Evolutionary conservation across 2,329 filamentous ascomycete species (phyloP).

Genomic region (Ceratocystis alfenasii): DNA sequence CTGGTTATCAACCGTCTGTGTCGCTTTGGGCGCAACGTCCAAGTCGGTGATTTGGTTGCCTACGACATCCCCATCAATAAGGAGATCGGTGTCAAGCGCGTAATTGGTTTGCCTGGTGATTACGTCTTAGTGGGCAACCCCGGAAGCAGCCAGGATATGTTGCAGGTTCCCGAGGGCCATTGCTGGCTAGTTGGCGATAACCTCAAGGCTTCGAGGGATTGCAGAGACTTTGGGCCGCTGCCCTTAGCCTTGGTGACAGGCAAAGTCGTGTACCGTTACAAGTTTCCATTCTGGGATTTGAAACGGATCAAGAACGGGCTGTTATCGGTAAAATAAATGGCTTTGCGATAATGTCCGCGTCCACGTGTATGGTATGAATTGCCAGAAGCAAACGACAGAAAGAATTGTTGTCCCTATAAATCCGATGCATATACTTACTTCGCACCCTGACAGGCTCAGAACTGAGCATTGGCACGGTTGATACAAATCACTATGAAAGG

Average conservation of each 20-base stretch:
- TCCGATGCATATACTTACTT: no score
- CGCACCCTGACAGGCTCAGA: no score
- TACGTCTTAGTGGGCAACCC: conserved; percentile 58
- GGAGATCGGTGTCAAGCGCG: conserved; percentile 61
- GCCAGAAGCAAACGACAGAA: background rate
- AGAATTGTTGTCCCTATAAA: background rate
- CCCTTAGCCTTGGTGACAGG: conserved; percentile 74
- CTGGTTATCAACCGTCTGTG: conserved; percentile 57
- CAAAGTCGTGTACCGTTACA: conserved; percentile 57
- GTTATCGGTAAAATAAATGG: conserved; percentile 25
- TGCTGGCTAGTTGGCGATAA: conserved; percentile 90
- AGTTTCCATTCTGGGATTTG: conserved; percentile 35
- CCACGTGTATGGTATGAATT: background rate
- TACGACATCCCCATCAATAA: conserved; percentile 59
- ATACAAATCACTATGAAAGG: no score
- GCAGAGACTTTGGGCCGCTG: conserved; percentile 71
- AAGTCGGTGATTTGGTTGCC: conserved; percentile 73
- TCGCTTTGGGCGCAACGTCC: conserved; percentile 51
- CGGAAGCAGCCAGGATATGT: conserved; percentile 27
- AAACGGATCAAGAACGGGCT: conserved; percentile 39
- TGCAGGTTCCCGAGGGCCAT: conserved; percentile 79
- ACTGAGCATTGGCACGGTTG: no score
- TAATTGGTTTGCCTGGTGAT: conserved; percentile 64
- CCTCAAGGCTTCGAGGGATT: conserved; percentile 70
- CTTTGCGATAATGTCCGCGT: background rate